Conservation (phyloP, 2,329 filamentous ascomycete genomes). For the Nemania serpens region DNA sequence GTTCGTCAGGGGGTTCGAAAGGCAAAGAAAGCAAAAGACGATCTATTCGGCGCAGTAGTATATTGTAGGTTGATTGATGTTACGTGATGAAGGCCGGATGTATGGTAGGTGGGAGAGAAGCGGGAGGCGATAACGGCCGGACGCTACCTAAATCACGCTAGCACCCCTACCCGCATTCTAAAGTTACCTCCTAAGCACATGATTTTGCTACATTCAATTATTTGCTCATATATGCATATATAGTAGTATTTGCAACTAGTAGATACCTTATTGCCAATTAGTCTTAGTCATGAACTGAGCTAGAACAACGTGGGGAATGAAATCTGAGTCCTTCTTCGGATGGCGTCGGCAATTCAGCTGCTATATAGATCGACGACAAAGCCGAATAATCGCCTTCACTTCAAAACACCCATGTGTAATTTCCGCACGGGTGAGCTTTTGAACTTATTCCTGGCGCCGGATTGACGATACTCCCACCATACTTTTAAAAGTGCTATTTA, state of each 20-base stretch:
- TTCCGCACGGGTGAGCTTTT: neutral
- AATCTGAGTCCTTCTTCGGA: neutral
- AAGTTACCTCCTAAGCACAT: neutral
- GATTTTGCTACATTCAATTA: neutral
- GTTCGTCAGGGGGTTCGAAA: neutral
- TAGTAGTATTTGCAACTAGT: neutral
- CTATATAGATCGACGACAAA: neutral
- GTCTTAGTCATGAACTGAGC: too few species aligned
- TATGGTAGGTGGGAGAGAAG: slow-evolving; percentile 12
- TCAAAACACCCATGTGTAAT: neutral
- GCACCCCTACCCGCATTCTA: neutral
- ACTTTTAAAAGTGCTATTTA: neutral
- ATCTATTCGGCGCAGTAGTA: neutral
- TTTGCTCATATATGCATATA: neutral
- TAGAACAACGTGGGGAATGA: neutral
- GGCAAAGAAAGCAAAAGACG: neutral
- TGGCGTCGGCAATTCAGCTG: slow-evolving; percentile 10
- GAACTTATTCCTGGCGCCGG: neutral
- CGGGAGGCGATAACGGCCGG: neutral
- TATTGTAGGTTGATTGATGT: neutral
- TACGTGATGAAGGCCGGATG: neutral
- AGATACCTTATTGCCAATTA: too few species aligned
- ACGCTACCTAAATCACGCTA: neutral
- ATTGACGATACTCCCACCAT: neutral
- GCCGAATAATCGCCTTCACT: too few species aligned